phyloP scores from a whole-genome alignment of 2,329 filamentous ascomycete species.

The Fusarium drepaniforme region DNA sequence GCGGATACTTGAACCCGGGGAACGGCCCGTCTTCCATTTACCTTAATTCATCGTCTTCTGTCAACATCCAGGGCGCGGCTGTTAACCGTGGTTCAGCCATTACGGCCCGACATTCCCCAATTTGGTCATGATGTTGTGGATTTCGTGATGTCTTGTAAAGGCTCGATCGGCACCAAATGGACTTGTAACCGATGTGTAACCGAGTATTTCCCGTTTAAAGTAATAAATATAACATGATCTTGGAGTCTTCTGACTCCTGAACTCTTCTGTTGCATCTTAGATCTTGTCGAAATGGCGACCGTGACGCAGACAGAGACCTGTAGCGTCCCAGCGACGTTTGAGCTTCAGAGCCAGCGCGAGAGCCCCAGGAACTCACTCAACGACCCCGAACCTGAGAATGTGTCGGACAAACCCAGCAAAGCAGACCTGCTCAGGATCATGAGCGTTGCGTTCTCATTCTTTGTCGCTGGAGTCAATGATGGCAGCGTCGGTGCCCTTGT shows the following conservation, averaged over 20 bases:
- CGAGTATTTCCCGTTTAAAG: constrained; percentile 10
- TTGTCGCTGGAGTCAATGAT: constrained; percentile 74
- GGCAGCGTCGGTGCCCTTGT: constrained; percentile 73
- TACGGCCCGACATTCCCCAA: not conserved
- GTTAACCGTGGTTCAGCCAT: not conserved
- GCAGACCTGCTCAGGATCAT: constrained; percentile 58
- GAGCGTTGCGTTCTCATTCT: constrained; percentile 71
- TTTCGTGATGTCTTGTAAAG: not conserved
- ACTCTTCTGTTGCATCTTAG: rapidly evolving
- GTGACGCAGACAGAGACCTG: constrained; percentile 13
- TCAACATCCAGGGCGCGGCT: not conserved
- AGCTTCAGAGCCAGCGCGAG: not conserved
- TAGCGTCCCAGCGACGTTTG: not conserved
- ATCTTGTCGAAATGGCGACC: constrained; percentile 17
- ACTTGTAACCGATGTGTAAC: not conserved
- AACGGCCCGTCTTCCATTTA: not conserved
- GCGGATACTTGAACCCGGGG: not conserved
- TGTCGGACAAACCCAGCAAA: not conserved
- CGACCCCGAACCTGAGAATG: not conserved
- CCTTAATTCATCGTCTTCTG: not conserved
- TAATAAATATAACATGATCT: constrained; percentile 15
- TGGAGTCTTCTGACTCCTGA: not conserved
- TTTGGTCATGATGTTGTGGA: not conserved
- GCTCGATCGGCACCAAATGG: not conserved
- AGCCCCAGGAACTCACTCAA: not conserved